Percentiles rank a stretch among this genome's conserved stretches.
phyloP scores from a whole-genome alignment of 148 eudicot species.

The Amaranthus palmeri region DNA sequence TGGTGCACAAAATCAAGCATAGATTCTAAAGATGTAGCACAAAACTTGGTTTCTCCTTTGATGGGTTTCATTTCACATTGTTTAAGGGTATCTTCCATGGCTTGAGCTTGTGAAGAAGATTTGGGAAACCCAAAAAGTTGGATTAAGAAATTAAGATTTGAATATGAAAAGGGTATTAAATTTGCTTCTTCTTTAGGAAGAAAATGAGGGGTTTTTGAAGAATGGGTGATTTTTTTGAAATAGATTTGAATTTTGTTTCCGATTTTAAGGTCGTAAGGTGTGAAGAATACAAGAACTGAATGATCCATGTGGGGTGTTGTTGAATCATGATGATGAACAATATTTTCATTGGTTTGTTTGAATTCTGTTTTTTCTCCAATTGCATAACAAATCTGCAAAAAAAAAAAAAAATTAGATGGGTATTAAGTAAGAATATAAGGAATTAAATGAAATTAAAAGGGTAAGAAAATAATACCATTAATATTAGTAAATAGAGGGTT shows the following conservation, averaged over 20 bases:
- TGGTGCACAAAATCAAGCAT: constrained; percentile 44
- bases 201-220: constrained; percentile 31
- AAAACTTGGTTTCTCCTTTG: constrained; percentile 45
- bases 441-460: no score
- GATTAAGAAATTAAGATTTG: constrained; percentile 31
- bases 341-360: not conserved
- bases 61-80: constrained; percentile 42
- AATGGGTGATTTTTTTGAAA: constrained; percentile 29
- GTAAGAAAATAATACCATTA: not conserved
- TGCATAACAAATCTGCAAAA: not conserved
- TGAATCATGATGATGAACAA: constrained; percentile 10
- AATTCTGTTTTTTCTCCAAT: not conserved
- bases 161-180: constrained; percentile 38
- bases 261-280: constrained; percentile 31
- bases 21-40: constrained; percentile 56
- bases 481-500: not conserved
- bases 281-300: constrained; percentile 43
- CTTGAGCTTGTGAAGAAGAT: constrained; percentile 45
- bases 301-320: constrained; percentile 40
- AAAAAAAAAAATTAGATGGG: no score
- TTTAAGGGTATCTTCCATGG: constrained; percentile 47
- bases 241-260: constrained; percentile 37
- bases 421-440: no score
- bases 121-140: constrained; percentile 28
- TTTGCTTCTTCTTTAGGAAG: constrained; percentile 44